Evolutionary conservation across 352 stramenopile species (phyloP), one percentile per base, ranked within the genome.

Genomic region (Pythium dissimile): DNA sequence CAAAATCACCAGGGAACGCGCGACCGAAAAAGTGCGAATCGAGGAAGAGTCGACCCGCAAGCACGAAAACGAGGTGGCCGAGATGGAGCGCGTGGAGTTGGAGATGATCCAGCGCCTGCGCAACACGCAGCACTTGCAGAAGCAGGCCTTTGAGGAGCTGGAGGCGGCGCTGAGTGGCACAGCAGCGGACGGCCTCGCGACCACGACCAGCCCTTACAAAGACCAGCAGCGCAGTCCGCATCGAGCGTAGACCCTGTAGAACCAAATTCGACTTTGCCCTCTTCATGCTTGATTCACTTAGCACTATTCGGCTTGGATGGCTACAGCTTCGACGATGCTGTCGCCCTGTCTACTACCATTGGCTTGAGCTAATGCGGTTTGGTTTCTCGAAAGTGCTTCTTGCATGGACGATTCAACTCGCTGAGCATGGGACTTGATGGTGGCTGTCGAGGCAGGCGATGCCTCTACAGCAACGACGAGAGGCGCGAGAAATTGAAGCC

Each of bases 81-180:
- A 90, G 31, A 94, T 94, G 84, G 84, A 94, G 50, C 80, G 71
- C 20, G 62, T 89, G 32, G 84, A 92, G 58, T 56, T 89, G 13
- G 82, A 94, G 64, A 73, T 92, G 31, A 94, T 92, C 52, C 77
- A 92, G 47, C 67, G 82, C 5, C 69, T 92, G 30, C 79, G 83
- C 54, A 91, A 89, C 66, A 94, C 82, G 28, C 82, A 94, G 64
- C 80, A 92, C 44, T 39, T 94, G 26, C 84, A 94, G 58, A 91
- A 92, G 53, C 78, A 94, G 52, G 84, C 82, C 0, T 92, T 92
- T 38, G 79, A 94, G 45, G 82, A 94, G 48, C 77, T 94, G 21
- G 84, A 94, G 70, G 76, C 78, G 18, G 84, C 82, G 1, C 67
- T 94, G 27, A 86, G 65, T 15, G 80, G 78, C 41, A 50, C 58